phyloP scores from a whole-genome alignment of 345 rosid species.

The Arabidopsis thaliana region TAIR10.1 NC_003070.9:19795001-19795500 shows the following conservation, averaged over 20 bases:
- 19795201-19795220: conserved; percentile 54
- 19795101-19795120: conserved; percentile 63
- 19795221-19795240: conserved; percentile 53
- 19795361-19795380: conserved; percentile 8
- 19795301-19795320: conserved; percentile 38
- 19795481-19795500: conserved; percentile 38
- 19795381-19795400: conserved; percentile 27
- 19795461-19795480: conserved; percentile 28
- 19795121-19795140: conserved; percentile 76
- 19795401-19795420: conserved; percentile 16
- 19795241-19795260: conserved; percentile 23
- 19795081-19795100: conserved; percentile 65
- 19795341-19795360: conserved; percentile 36
- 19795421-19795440: conserved; percentile 26
- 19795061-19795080: conserved; percentile 56
- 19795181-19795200: conserved; percentile 52
- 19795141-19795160: conserved; percentile 61
- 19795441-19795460: conserved; percentile 33
- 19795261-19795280: conserved; percentile 23
- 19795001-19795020: conserved; percentile 69
- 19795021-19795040: conserved; percentile 35
- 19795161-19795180: conserved; percentile 68
- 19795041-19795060: conserved; percentile 69
- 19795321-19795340: conserved; percentile 32
- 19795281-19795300: conserved; percentile 40